Percentiles rank a stretch among this genome's conserved stretches.
phyloP scores from a whole-genome alignment of 202 grass and related monocot species.

The Digitaria exilis region DNA sequence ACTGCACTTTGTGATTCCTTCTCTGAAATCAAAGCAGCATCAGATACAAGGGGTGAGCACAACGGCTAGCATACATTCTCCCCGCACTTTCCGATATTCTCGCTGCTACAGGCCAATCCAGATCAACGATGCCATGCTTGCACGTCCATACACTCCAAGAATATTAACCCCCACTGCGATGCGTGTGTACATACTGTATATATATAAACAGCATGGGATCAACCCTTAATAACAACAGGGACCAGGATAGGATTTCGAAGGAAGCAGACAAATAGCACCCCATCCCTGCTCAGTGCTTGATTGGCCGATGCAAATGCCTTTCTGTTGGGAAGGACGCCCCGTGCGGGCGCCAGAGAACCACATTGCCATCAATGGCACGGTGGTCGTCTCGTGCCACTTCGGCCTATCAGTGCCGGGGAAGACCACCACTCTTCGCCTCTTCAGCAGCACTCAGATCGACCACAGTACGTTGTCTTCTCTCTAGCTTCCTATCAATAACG shows the following conservation, averaged over 20 bases:
- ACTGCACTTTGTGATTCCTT: conserved; percentile 15
- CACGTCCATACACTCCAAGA: conserved; percentile 47
- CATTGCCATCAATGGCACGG: conserved; percentile 53
- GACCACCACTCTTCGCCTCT: conserved; percentile 62
- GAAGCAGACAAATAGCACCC: background rate
- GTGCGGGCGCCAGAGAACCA: conserved; percentile 29
- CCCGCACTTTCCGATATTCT: conserved; percentile 10
- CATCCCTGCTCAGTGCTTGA: background rate
- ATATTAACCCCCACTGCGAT: background rate
- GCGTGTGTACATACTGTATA: background rate
- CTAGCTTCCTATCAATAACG: background rate
- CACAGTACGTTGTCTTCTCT: conserved; percentile 25
- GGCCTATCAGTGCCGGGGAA: conserved; percentile 43
- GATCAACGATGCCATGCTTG: conserved; percentile 5
- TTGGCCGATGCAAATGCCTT: conserved; percentile 45
- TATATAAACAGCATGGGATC: conserved; percentile 7
- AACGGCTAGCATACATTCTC: conserved; percentile 53
- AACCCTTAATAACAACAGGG: background rate
- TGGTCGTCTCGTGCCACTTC: conserved; percentile 53
- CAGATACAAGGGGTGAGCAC: conserved; percentile 38
- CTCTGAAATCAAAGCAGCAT: conserved; percentile 22
- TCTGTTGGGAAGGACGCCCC: conserved; percentile 34
- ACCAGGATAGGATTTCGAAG: background rate
- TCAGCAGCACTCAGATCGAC: conserved; percentile 73
- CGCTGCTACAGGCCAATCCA: background rate